Base-by-base conservation (phyloP, 2,329 filamentous ascomycete genomes). In the Phymatotrichopsis omnivora region DNA sequence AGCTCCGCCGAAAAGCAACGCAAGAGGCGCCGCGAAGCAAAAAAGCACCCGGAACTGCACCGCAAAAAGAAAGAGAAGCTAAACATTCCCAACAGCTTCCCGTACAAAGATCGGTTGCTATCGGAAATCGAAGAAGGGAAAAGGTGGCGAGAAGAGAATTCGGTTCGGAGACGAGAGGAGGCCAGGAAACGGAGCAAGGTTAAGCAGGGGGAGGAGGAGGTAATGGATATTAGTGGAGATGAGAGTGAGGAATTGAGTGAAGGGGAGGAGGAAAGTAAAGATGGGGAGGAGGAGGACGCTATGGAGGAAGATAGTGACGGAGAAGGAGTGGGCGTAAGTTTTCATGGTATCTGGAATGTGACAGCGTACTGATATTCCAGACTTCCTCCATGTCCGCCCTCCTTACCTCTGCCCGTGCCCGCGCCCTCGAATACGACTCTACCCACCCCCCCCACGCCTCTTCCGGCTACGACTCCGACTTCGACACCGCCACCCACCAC, bases 31-130 rank as follows among this genome's bases (percentile, higher is more conserved):
- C 96, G 94, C 72, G 72, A 78, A 45, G 85, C 82, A 45, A 96
- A 94, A 71, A 86, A 93, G 76, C 94, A 95, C 65, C 89, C 91
- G 25, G 78, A 94, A 84, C 96, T 91, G 86, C 78, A 83, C 58
- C 87, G 85, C 49, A 96, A 95, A 76, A 98, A 96, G 70, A 91
- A 98, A 60, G 52, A 51, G 22, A 47, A 50, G 23, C 45, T 56
- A 17, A 91, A 91, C 37, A 95, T 98, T 52, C 91, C 91, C 30
- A 98, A 96, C 62, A 68, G 95, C 27, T 98, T 95, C 68, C 91
- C 91, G 1, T 95, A 91, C 73, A 98, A 98, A 70, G 87, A 95
- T 64, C 87, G 82, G 71, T 75, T 98, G 22, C 74, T 98, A 25
- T 78, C 87, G 47, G 86, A 98, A 66, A 93, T 98, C 58, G 91